Conservation (phyloP, 148 eudicot species). For the Nepenthes gracilis region DNA sequence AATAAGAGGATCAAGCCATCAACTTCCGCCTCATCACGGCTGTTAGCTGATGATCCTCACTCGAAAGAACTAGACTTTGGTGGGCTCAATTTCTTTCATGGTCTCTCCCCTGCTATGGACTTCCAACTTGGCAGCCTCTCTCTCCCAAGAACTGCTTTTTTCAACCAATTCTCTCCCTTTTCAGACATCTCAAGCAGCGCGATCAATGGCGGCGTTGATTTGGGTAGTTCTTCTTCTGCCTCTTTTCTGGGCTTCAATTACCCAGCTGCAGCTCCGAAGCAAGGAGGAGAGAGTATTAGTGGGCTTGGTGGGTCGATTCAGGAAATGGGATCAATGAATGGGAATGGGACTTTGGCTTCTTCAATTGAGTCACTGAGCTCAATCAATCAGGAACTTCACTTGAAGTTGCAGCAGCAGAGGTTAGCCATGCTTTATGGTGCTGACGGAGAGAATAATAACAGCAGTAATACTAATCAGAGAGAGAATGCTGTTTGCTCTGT, state of each 20-base stretch:
- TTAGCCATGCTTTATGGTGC: constrained; percentile 40
- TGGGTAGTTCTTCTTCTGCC: constrained; percentile 1
- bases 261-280: constrained; percentile 10
- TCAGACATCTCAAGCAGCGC: constrained; percentile 8
- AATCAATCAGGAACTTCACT: constrained; percentile 77
- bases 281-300: constrained; percentile 1
- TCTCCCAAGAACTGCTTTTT: background rate
- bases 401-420: constrained; percentile 76
- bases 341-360: constrained; percentile 15
- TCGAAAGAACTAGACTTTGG: constrained; percentile 19
- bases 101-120: constrained; percentile 43
- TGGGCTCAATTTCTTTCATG: constrained; percentile 36
- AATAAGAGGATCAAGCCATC: background rate
- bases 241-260: constrained; percentile 17
- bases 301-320: constrained; percentile 4
- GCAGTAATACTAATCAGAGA: constrained; percentile 6
- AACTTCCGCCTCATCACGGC: background rate
- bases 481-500: background rate
- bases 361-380: constrained; percentile 82
- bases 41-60: background rate
- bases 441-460: constrained; percentile 10
- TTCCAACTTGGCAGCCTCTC: constrained; percentile 45
- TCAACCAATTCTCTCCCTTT: constrained; percentile 18
- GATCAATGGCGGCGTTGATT: constrained; percentile 11
- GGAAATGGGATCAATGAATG: constrained; percentile 12